These are phyloP conservation scores for Aureobasidium uvarum DNA, from an alignment of 2,329 filamentous ascomycete genomes.

Conservation along the genomic window DNA sequence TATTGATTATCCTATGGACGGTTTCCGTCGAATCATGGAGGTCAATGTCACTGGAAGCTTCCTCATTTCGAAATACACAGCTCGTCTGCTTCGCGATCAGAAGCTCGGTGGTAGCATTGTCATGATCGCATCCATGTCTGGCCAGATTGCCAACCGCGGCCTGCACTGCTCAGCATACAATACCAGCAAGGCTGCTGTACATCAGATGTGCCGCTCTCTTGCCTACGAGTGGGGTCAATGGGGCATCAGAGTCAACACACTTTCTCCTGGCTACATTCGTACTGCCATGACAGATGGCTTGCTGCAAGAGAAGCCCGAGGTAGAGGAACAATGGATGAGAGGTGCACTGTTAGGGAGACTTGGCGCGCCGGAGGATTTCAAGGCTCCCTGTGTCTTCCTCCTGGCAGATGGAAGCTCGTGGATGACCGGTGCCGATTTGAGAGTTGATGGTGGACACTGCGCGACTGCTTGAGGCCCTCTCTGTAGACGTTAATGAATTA, in stretches of 20 bases:
- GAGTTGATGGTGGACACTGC: slow-evolving; percentile 69
- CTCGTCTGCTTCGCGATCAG: slow-evolving; percentile 40
- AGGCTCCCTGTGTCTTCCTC: slow-evolving; percentile 66
- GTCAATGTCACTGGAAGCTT: slow-evolving; percentile 43
- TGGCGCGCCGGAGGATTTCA: slow-evolving; percentile 58
- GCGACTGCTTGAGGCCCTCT: slow-evolving; percentile 38
- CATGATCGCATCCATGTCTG: slow-evolving; percentile 63
- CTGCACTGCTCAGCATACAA: slow-evolving; percentile 40
- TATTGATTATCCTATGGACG: slow-evolving; percentile 39
- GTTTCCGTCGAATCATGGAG: slow-evolving; percentile 41
- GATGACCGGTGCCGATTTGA: slow-evolving; percentile 67
- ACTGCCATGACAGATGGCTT: slow-evolving; percentile 41
- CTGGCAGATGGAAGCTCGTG: slow-evolving; percentile 66
- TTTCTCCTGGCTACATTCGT: slow-evolving; percentile 37
- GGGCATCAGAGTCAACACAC: slow-evolving; percentile 38
- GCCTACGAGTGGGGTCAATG: slow-evolving; percentile 36
- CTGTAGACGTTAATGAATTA: neutral
- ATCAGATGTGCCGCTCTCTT: slow-evolving; percentile 41
- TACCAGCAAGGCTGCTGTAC: slow-evolving; percentile 36
- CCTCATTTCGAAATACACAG: slow-evolving; percentile 41
- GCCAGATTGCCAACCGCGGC: slow-evolving; percentile 68
- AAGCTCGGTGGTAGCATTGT: slow-evolving; percentile 36
- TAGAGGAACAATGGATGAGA: slow-evolving; percentile 55
- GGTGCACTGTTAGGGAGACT: slow-evolving; percentile 55
- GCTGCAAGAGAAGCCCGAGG: slow-evolving; percentile 47